Evolutionary conservation across 2,329 filamentous ascomycete species (phyloP).

Genomic region (Spiromastix sp.): DNA sequence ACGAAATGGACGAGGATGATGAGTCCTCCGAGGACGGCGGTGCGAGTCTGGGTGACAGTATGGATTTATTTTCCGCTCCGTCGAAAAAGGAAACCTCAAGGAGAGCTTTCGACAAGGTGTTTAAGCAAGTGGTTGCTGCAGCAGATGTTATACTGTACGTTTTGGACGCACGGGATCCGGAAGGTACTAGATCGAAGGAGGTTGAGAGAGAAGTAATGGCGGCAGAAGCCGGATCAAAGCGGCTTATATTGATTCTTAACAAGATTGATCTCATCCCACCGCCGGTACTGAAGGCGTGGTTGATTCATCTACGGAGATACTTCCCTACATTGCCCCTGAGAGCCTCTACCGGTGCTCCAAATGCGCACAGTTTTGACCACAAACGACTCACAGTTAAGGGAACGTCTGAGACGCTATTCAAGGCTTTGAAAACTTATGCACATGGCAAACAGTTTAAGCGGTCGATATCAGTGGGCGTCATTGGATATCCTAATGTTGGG

Average conservation of each 20-base stretch:
- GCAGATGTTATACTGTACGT: constrained; percentile 90
- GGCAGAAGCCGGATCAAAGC: constrained; percentile 71
- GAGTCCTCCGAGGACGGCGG: constrained; percentile 38
- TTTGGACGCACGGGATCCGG: constrained; percentile 81
- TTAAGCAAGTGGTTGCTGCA: constrained; percentile 82
- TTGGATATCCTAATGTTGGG: constrained; percentile 91
- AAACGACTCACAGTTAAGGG: constrained; percentile 77
- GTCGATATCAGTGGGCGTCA: constrained; percentile 81
- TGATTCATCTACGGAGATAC: constrained; percentile 71
- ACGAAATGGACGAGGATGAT: constrained; percentile 38
- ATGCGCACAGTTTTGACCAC: constrained; percentile 87
- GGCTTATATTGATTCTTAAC: constrained; percentile 85
- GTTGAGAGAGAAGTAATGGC: constrained; percentile 87
- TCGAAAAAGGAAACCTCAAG: constrained; percentile 53
- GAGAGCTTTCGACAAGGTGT: constrained; percentile 88
- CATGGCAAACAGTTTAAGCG: constrained; percentile 76
- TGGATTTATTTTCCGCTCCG: constrained; percentile 37
- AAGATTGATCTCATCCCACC: constrained; percentile 89
- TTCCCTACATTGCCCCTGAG: constrained; percentile 87
- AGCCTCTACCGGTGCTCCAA: constrained; percentile 69
- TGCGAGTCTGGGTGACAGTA: constrained; percentile 41
- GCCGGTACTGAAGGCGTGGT: constrained; percentile 72
- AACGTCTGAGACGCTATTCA: constrained; percentile 77
- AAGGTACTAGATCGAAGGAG: constrained; percentile 80
- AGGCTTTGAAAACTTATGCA: constrained; percentile 80